phyloP scores from a whole-genome alignment of 352 stramenopile genomes.

The Pythium pectinolyticum region DNA sequence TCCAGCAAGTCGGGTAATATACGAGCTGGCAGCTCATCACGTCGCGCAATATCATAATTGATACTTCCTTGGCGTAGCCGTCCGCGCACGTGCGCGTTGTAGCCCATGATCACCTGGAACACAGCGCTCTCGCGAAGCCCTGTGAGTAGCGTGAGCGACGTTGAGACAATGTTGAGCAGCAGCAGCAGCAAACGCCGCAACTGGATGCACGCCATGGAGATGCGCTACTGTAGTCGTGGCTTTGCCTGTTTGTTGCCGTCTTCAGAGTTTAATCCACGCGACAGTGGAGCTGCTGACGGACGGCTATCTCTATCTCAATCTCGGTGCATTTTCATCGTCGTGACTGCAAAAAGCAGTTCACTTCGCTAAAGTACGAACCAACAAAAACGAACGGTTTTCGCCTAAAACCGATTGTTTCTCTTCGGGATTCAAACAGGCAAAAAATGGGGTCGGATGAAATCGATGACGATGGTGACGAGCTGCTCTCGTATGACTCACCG shows the following conservation, averaged over 20 bases:
- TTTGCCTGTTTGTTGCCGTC: background rate
- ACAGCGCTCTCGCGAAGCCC: conserved; percentile 34
- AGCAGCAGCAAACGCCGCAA: conserved; percentile 23
- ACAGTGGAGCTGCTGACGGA: too few species aligned
- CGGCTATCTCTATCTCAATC: too few species aligned
- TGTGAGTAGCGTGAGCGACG: conserved; percentile 33
- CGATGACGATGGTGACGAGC: conserved; percentile 32
- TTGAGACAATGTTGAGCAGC: conserved; percentile 25
- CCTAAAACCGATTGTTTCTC: conserved; percentile 8
- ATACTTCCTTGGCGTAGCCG: conserved; percentile 38
- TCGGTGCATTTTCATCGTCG: too few species aligned
- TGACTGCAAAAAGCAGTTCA: too few species aligned
- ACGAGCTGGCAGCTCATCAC: conserved; percentile 37
- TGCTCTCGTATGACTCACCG: conserved; percentile 65
- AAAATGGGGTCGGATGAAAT: background rate
- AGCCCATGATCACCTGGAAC: conserved; percentile 17
- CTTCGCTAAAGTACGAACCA: background rate
- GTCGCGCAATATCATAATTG: conserved; percentile 43
- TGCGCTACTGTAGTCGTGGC: background rate
- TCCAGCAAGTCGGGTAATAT: conserved; percentile 32
- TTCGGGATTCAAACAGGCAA: background rate
- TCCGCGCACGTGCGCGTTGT: conserved; percentile 28
- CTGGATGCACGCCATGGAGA: background rate
- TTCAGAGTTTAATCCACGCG: too few species aligned
- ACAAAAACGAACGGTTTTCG: background rate